Base-by-base conservation (phyloP, 2,329 filamentous ascomycete genomes). In the Ophioceras dolichostomum region DNA sequence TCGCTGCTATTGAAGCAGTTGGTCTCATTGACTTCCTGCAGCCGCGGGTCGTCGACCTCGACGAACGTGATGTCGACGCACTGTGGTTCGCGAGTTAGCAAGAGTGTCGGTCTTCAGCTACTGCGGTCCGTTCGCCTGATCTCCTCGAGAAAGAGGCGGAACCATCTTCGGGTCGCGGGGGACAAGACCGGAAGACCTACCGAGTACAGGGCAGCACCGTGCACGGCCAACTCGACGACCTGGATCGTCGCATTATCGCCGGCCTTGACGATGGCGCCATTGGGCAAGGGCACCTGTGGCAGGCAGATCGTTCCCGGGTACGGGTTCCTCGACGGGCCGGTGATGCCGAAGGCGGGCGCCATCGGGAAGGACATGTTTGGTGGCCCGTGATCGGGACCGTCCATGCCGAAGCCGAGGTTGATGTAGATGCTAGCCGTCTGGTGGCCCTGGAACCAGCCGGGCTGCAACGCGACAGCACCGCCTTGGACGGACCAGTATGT, bases 371-470 rank as follows among this genome's bases (percentile, higher is more conserved):
- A 93, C 79, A 93, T 93, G 67, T 96, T 96, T 6, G 62, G 58
- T 1, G 91, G 89, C 7, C 82, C 76, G 41, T 58, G 51, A 42
- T 70, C 67, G 13, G 76, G 75, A 0, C 72, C 75, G 9, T 71
- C 67, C 24, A 71, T 85, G 45, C 84, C 86, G 46, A 88, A 76
- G 46, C 91, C 91, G 39, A 96, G 69, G 64, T 96, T 96, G 61
- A 96, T 67, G 62, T 94, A 94, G 54, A 94, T 70, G 49, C 86
- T 74, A 14, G 87, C 89, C 5, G 76, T 79, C 26, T 73, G 58
- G 57, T 96, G 91, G 45, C 91, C 91, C 41, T 79, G 77, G 66
- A 95, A 95, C 91, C 91, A 96, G 51, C 89, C 91, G 0, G 91
- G 91, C 54, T 96, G 89, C 50, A 95, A 71, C 35, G 86, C 73